Percentiles rank a stretch among this genome's conserved stretches.
Evolutionary conservation across 1,284 basidiomycete genomes (phyloP).

Genomic region (Ganoderma resinaceum): DNA sequence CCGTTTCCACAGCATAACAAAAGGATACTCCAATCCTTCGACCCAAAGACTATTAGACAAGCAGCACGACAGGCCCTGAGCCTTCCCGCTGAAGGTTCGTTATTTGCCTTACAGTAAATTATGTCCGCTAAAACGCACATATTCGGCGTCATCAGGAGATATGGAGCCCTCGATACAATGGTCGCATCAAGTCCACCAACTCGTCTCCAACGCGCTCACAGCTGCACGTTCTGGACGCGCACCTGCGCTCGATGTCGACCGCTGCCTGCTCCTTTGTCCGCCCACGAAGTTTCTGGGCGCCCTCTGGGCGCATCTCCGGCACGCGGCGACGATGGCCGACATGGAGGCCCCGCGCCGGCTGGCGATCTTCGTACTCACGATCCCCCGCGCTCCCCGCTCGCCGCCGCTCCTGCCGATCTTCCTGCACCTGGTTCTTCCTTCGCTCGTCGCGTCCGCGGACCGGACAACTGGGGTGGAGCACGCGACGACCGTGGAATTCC

Average conservation of each 20-base stretch:
- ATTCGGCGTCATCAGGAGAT: slow-evolving; percentile 18
- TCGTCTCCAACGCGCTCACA: slow-evolving; percentile 60
- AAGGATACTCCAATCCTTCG: slow-evolving; percentile 41
- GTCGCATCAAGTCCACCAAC: slow-evolving; percentile 54
- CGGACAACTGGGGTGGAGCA: slow-evolving; percentile 50
- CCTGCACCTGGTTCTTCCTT: slow-evolving; percentile 67
- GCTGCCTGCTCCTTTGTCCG: slow-evolving; percentile 61
- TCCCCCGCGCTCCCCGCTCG: slow-evolving; percentile 53
- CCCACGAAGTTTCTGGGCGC: slow-evolving; percentile 66
- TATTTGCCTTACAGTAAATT: not conserved
- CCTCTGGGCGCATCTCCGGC: slow-evolving; percentile 41
- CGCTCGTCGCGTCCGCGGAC: slow-evolving; percentile 63
- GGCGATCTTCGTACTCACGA: slow-evolving; percentile 68
- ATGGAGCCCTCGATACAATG: slow-evolving; percentile 36
- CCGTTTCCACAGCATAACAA: slow-evolving; percentile 43
- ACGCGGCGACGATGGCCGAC: slow-evolving; percentile 21
- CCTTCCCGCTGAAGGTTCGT: slow-evolving; percentile 47
- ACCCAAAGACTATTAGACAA: slow-evolving; percentile 51
- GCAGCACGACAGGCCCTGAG: slow-evolving; percentile 53
- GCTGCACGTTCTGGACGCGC: slow-evolving; percentile 64
- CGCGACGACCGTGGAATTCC: slow-evolving; percentile 61
- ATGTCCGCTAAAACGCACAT: slow-evolving; percentile 1
- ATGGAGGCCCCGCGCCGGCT: slow-evolving; percentile 68
- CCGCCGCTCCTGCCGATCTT: slow-evolving; percentile 78
- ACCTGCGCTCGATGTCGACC: slow-evolving; percentile 66